These are phyloP conservation scores for Epichloe festucae DNA, from an alignment of 2,329 filamentous ascomycete species.

Conservation along the genomic window DNA sequence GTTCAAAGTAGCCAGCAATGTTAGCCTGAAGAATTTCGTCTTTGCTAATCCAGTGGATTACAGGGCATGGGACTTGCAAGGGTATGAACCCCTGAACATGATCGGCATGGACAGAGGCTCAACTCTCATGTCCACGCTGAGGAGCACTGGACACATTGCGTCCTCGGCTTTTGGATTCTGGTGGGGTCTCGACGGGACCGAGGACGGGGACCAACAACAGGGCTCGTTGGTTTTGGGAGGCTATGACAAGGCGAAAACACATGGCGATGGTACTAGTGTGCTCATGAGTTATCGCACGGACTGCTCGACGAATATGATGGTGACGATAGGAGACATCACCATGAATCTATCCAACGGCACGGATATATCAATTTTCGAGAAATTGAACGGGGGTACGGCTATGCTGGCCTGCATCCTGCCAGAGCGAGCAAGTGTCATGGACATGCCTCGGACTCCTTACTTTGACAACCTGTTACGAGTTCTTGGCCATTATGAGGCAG, in stretches of 20 bases:
- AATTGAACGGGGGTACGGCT: no score
- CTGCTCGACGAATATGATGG: no score
- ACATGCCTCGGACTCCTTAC: no score
- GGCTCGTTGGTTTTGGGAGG: slow-evolving; percentile 8
- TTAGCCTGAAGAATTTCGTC: slow-evolving; percentile 1
- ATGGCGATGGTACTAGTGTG: no score
- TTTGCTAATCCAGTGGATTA: slow-evolving; percentile 4
- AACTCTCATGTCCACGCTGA: background rate
- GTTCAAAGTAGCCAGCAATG: background rate
- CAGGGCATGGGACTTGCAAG: background rate
- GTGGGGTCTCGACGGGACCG: slow-evolving; percentile 7
- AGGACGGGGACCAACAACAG: background rate
- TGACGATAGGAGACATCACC: no score
- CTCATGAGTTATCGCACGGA: no score
- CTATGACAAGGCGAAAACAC: background rate
- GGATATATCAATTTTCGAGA: no score
- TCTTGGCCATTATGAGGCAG: no score
- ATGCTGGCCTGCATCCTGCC: no score
- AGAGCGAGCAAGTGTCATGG: no score
- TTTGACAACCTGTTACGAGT: no score
- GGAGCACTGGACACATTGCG: slow-evolving; percentile 1
- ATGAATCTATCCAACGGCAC: no score
- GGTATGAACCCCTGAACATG: slow-evolving; percentile 5
- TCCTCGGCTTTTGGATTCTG: slow-evolving; percentile 6
- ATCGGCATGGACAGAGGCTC: slow-evolving; percentile 8